Percentiles rank a stretch among this genome's conserved stretches.
These are phyloP conservation scores for Pulveroboletus sp. DNA, from an alignment of 768 basidiomycete genomes.

Conservation along the genomic window DNA sequence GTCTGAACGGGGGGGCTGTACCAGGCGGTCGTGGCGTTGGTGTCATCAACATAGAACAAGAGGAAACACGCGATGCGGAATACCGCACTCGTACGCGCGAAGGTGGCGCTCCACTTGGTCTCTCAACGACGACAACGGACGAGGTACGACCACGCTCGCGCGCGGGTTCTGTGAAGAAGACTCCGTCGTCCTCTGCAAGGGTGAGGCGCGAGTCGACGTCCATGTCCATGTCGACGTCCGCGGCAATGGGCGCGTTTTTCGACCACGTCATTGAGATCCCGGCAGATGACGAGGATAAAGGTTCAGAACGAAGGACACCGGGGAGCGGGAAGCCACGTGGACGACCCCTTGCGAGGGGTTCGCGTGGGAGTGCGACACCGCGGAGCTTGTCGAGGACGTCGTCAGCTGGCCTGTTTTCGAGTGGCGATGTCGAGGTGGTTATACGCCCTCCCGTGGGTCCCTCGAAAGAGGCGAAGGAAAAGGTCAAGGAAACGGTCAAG, in stretches of 20 bases:
- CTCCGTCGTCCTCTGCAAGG: constrained; percentile 2
- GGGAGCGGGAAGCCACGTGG: background rate
- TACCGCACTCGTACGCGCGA: constrained; percentile 2
- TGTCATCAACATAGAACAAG: constrained; percentile 18
- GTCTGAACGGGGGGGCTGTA: constrained; percentile 24
- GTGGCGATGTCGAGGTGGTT: background rate
- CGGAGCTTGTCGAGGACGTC: background rate
- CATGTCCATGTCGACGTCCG: background rate
- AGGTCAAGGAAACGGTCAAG: background rate
- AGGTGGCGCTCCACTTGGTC: too few species aligned
- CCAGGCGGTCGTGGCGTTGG: constrained; percentile 30
- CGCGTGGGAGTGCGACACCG: background rate
- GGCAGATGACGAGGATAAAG: constrained; percentile 9
- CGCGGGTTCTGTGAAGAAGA: constrained; percentile 9
- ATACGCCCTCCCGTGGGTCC: background rate
- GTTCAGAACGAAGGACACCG: background rate
- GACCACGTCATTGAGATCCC: constrained; percentile 25
- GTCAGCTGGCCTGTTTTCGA: background rate
- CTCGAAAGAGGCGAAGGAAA: background rate
- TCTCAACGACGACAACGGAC: background rate
- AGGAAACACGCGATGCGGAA: constrained; percentile 19
- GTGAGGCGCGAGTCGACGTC: background rate
- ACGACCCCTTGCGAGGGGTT: background rate
- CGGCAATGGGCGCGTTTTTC: constrained; percentile 12
- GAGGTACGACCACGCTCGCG: constrained; percentile 1